Base-by-base conservation (phyloP, 2,329 filamentous ascomycete species). In the Daldinia sp. region DNA sequence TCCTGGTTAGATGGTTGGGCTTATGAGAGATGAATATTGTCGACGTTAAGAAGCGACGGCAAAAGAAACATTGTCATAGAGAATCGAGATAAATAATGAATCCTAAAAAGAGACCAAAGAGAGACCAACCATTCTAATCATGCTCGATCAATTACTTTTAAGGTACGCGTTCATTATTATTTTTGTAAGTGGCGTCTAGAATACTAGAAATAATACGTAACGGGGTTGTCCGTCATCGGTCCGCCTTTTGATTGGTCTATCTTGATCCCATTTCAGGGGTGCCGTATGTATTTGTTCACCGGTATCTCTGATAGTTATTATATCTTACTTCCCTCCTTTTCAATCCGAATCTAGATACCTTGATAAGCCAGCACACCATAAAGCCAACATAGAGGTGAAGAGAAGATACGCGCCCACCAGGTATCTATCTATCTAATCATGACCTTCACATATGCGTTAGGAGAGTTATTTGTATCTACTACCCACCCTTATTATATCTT, bases 61-160 rank as follows among this genome's bases (percentile, higher is more conserved):
- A 46, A 60, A 60, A 67, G 26, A 56, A 64, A 42, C 53, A 71
- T 62, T 44, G 9, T 30, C 28, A 64, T 71, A 67, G 69, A 66
- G 65, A 67, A 69, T 60, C 37, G 48, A 65, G 63, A 71, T 67
- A 63, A 63, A 42, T 68, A 69, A 71, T 71, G 68, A 54, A 54
- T 51, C 7, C 46, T 39, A n/a, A 33, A 33, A 10, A 33, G 30
- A 33, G 30, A 33, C 30, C 30, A 33, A 44, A 42, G 39, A 18
- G 18, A 51, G 12, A 10, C 20, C 26, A n/a, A 13, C 20, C 20
- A 39, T 51, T 20, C 51, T 13, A 61, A 57, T 53, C 6, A 54
- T 65, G 23, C 56, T 61, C 63, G 53, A 51, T 60, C 6, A 33
- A 44, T 20, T 20, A 20, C 20, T 26, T 15, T 13, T 10, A 4